Evolutionary conservation across 257 asterid species (phyloP), one percentile per base, ranked within the genome.

Genomic region (Nyctanthes arbortristis): DNA sequence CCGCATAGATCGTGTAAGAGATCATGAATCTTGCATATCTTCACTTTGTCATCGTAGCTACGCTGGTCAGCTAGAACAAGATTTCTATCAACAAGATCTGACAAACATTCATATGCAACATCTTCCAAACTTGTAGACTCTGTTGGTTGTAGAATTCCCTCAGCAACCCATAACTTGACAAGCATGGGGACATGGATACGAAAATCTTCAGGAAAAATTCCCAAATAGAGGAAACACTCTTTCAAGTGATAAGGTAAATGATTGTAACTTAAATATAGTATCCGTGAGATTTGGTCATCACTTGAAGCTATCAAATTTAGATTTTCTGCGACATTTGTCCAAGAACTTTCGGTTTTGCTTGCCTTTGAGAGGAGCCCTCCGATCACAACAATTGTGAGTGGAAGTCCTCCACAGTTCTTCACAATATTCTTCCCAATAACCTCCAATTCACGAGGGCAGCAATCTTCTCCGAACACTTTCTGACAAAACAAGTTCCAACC

Each of bases 11-110:
- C 57, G n/a, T 75, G 7, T 11, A 72, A 10, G 1, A 68, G 22
- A 64, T 77, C 81, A 59, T 72, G 81, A 5, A 77, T n/a, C 9
- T 27, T 64, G 30, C 78, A 72, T 1, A 67, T 29, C 43, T 63
- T 68, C 2, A 72, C 47, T 59, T 68, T 34, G 1, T 58, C 64
- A 3, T 62, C 24, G 24, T 30, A 5, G 24, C 28, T 72, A 30
- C 58, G 0, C 22, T 67, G 20, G 14, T 11, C 25, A 7, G 37
- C 67, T 32, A 40, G n/a, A 24, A 77, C n/a, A 29, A 72, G 69
- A 33, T 40, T 72, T 62, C 78, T 72, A 9, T 62, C 57, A 1
- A 63, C 31, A 12, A 77, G 81, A 31, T 77, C 63, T 3, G 11
- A 25, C 68, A 73, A 60, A 31, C 54, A 67, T 5, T 61, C 73